phyloP scores from a whole-genome alignment of 208 protist genomes.

The Blastocrithidia nonstop region DNA sequence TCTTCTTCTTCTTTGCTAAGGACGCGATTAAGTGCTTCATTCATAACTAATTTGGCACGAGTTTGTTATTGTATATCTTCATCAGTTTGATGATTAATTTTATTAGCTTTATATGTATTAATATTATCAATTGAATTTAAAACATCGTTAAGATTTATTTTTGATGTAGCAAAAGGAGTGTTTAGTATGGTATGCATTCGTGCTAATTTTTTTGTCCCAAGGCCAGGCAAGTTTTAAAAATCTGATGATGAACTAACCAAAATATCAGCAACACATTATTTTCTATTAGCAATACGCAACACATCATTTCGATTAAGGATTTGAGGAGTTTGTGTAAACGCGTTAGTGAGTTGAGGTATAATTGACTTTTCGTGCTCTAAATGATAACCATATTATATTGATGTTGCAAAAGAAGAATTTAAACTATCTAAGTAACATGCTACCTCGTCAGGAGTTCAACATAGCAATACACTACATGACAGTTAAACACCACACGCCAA shows the following conservation, averaged over 20 bases:
- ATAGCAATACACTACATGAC: slow-evolving; percentile 25
- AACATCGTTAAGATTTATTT: slow-evolving; percentile 19
- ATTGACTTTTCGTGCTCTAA: slow-evolving; percentile 10
- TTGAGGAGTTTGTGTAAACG: slow-evolving; percentile 58
- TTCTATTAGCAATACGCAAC: slow-evolving; percentile 35
- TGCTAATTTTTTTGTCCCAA: slow-evolving; percentile 31
- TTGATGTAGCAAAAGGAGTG: slow-evolving; percentile 26
- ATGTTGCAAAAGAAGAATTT: slow-evolving; percentile 10
- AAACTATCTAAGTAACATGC: slow-evolving; percentile 36
- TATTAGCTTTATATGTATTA: slow-evolving; percentile 1
- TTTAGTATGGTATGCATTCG: slow-evolving; percentile 40
- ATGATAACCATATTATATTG: slow-evolving; percentile 18
- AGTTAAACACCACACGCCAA: slow-evolving; percentile 40
- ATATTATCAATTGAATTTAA: background rate
- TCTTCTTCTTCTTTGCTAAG: background rate
- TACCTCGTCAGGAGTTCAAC: slow-evolving; percentile 42
- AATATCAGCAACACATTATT: slow-evolving; percentile 28
- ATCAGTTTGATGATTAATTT: too few relatives aligned
- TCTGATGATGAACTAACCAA: slow-evolving; percentile 20
- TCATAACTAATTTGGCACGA: background rate
- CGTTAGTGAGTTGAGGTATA: slow-evolving; percentile 32
- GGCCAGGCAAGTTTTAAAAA: slow-evolving; percentile 23
- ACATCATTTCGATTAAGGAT: slow-evolving; percentile 45
- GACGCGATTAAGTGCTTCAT: background rate
- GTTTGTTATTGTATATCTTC: too few relatives aligned